Percentiles rank a stretch among this genome's conserved stretches.
Evolutionary conservation across 2,329 filamentous ascomycete genomes (phyloP).

Genomic region (Botryotinia calthae): DNA sequence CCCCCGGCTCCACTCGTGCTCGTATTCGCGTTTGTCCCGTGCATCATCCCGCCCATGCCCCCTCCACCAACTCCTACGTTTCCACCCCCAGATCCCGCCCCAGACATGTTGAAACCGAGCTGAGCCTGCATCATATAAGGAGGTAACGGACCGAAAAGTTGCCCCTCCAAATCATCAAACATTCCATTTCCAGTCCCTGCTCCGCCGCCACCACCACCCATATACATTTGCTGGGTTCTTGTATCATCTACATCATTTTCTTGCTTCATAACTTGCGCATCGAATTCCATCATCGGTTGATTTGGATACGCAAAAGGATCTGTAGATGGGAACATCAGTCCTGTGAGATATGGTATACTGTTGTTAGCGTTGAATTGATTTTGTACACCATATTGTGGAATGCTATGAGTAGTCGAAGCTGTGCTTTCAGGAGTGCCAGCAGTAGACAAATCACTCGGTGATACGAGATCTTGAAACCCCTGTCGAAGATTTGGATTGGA

Average conservation of each 20-base stretch:
- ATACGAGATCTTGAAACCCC: slow-evolving; percentile 34
- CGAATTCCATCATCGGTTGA: slow-evolving; percentile 65
- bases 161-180: slow-evolving; percentile 66
- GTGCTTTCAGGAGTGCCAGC: slow-evolving; percentile 34
- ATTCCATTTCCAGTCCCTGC: slow-evolving; percentile 26
- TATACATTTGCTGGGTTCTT: slow-evolving; percentile 30
- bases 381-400: slow-evolving; percentile 25
- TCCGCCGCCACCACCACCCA: slow-evolving; percentile 31
- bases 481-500: slow-evolving; percentile 35
- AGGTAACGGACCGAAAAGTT: slow-evolving; percentile 68
- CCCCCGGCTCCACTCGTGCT: background rate
- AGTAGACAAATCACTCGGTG: slow-evolving; percentile 32
- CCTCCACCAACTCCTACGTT: background rate
- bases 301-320: slow-evolving; percentile 77
- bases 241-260: slow-evolving; percentile 22
- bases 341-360: slow-evolving; percentile 64
- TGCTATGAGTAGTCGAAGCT: slow-evolving; percentile 26
- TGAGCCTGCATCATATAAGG: slow-evolving; percentile 55
- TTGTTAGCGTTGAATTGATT: slow-evolving; percentile 40
- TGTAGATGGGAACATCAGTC: slow-evolving; percentile 76
- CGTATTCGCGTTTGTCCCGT: background rate
- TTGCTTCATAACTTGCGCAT: slow-evolving; percentile 39
- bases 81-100: background rate
- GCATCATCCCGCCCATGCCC: background rate
- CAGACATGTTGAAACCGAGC: slow-evolving; percentile 27